These are phyloP conservation scores for Globisporangium apiculatum DNA, from an alignment of 352 stramenopile species.

Conservation along the genomic window DNA sequence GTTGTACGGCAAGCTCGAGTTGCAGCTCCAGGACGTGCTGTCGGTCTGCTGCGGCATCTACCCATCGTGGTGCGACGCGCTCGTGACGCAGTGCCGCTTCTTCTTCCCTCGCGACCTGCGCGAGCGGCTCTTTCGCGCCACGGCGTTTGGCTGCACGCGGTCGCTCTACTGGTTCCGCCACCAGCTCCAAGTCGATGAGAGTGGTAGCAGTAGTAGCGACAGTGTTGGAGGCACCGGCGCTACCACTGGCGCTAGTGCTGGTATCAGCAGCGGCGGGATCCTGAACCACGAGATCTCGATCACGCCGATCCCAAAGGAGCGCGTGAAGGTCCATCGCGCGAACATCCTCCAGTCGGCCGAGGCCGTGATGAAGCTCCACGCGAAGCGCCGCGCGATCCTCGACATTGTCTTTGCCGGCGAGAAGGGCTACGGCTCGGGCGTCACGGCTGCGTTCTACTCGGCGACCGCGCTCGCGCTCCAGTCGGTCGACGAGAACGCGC, in stretches of 20 bases:
- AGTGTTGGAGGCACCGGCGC: slow-evolving; percentile 12
- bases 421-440: slow-evolving; percentile 79
- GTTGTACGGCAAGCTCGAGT: slow-evolving; percentile 75
- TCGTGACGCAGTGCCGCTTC: slow-evolving; percentile 77
- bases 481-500: slow-evolving; percentile 35
- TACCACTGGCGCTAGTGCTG: slow-evolving; percentile 1
- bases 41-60: slow-evolving; percentile 79
- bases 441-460: slow-evolving; percentile 83
- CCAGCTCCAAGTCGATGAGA: slow-evolving; percentile 53
- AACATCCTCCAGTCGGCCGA: slow-evolving; percentile 75
- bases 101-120: slow-evolving; percentile 72
- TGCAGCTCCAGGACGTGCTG: slow-evolving; percentile 77
- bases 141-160: slow-evolving; percentile 71
- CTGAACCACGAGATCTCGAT: slow-evolving; percentile 81
- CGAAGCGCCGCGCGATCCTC: slow-evolving; percentile 73
- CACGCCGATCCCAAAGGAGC: slow-evolving; percentile 77
- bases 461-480: slow-evolving; percentile 65
- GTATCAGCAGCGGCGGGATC: slow-evolving; percentile 27
- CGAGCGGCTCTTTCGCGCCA: slow-evolving; percentile 67
- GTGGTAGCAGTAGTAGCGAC: slow-evolving; percentile 6
- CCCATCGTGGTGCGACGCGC: slow-evolving; percentile 62
- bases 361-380: slow-evolving; percentile 81
- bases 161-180: slow-evolving; percentile 80
- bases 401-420: slow-evolving; percentile 84
- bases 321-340: slow-evolving; percentile 72